Percentiles rank a stretch among this genome's conserved stretches.
phyloP scores from a whole-genome alignment of 352 stramenopile genomes.

The Thraustochytrium aureum region DNA sequence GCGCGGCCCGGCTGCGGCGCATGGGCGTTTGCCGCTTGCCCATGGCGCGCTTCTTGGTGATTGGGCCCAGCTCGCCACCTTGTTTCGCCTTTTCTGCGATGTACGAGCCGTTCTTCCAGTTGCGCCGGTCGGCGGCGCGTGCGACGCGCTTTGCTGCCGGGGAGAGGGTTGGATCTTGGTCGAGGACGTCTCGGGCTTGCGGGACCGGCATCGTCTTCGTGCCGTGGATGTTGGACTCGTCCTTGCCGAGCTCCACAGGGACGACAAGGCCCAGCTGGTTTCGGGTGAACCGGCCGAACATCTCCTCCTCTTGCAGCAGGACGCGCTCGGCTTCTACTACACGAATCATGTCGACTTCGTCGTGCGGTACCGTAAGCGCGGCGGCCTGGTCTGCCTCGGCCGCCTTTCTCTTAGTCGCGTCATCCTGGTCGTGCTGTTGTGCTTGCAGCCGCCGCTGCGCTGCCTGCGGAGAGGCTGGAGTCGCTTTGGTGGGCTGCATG shows the following conservation, averaged over 20 bases:
- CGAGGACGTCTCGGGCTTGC: neutral
- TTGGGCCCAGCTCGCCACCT: neutral
- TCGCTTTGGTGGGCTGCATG: neutral
- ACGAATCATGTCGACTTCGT: slow-evolving; percentile 74
- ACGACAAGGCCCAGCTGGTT: slow-evolving; percentile 71
- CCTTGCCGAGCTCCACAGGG: slow-evolving; percentile 57
- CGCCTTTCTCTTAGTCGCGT: neutral
- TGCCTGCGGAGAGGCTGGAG: slow-evolving; percentile 26
- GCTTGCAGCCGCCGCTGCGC: slow-evolving; percentile 21
- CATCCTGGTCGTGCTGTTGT: slow-evolving; percentile 15
- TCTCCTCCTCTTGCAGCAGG: slow-evolving; percentile 70
- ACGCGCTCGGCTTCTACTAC: slow-evolving; percentile 69
- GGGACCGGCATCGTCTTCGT: neutral
- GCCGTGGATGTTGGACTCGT: slow-evolving; percentile 38
- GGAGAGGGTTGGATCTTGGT: neutral
- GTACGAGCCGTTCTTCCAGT: slow-evolving; percentile 29
- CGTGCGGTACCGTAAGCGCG: slow-evolving; percentile 65
- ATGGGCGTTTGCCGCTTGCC: neutral
- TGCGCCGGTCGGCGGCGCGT: neutral
- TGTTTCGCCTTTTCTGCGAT: slow-evolving; percentile 47
- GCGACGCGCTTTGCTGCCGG: no score
- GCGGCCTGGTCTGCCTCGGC: neutral
- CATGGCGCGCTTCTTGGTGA: neutral
- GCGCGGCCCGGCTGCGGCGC: slow-evolving; percentile 20
- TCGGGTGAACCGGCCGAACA: slow-evolving; percentile 66